Conservation (phyloP, 2,329 filamentous ascomycete genomes). For the Triangularia verruculosa region DNA sequence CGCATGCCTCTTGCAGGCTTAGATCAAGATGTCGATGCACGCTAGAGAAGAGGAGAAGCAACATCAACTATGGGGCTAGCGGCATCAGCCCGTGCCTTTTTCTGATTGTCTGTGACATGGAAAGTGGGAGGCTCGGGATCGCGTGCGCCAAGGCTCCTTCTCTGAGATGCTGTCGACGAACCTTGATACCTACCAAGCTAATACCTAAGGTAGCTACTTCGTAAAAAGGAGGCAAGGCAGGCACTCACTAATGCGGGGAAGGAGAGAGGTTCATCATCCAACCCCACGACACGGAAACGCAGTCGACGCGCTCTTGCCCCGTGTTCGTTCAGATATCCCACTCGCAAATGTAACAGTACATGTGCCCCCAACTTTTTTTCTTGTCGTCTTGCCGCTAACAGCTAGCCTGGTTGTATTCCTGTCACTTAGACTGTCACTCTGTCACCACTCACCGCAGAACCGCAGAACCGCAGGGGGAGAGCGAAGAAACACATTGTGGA, state of each 20-base stretch:
- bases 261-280: neutral
- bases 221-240: neutral
- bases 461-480: neutral
- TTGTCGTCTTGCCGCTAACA: slow-evolving; percentile 2
- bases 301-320: neutral
- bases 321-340: neutral
- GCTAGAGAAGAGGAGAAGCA: neutral
- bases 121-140: neutral
- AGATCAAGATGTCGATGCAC: neutral
- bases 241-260: neutral
- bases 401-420: neutral
- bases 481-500: slow-evolving; percentile 13
- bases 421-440: neutral
- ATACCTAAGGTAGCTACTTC: too few relatives aligned
- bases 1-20: neutral
- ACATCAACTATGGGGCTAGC: neutral
- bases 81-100: neutral
- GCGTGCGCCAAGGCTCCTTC: neutral
- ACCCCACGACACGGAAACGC: neutral
- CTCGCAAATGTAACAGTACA: neutral
- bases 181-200: too few relatives aligned
- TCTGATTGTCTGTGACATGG: neutral
- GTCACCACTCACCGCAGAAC: neutral
- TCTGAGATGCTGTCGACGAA: neutral
- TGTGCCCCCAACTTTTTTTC: neutral